Evolutionary conservation across 176 grass and related monocot genomes (phyloP), one percentile per base, ranked within the genome.

Genomic region (Oryza brachyantha): DNA sequence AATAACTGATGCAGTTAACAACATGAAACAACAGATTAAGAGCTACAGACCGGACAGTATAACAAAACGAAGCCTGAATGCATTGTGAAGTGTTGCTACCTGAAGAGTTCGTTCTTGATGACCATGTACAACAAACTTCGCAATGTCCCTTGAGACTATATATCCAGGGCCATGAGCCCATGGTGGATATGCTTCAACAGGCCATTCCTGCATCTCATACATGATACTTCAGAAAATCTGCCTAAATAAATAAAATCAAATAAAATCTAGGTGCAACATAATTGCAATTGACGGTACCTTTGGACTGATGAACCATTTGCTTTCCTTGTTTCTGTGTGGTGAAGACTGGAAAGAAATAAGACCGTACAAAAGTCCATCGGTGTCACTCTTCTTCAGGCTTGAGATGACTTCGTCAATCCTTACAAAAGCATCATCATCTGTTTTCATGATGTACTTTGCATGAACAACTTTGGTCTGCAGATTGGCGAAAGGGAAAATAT

Each of bases 361-460:
- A 79, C 94, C 94, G 84, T 97, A 92, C 62, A 97, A 81, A 69
- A 97, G 88, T 21, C 86, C 84, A 68, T 62, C 16, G 3, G 86
- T 75, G 70, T 75, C 77, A 22, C 61, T 84, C 86, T 85, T 93
- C 63, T 84, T 93, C 61, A 97, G 70, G 60, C 65, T 93, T 27
- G 91, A 86, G 58, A 93, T 84, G 57, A 97, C 85, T 91, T 93
- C 91, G 89, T 97, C 86, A 6, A 93, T 93, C 72, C 94, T 88
- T 72, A 90, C 84, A 92, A 97, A 97, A 74, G 94, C 91, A 92
- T 97, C 94, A 39, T 97, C 94, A 84, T 97, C 94, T 80, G 88
- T 97, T 97, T 97, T 97, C 94, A 97, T 97, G 85, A 93, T 93
- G 79, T 90, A 91, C 77, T 93, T 97, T 70, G 94, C 81, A 63